These are phyloP conservation scores for Xylaria cubensis DNA, from an alignment of 495 filamentous ascomycete species.

Conservation along the genomic window DNA sequence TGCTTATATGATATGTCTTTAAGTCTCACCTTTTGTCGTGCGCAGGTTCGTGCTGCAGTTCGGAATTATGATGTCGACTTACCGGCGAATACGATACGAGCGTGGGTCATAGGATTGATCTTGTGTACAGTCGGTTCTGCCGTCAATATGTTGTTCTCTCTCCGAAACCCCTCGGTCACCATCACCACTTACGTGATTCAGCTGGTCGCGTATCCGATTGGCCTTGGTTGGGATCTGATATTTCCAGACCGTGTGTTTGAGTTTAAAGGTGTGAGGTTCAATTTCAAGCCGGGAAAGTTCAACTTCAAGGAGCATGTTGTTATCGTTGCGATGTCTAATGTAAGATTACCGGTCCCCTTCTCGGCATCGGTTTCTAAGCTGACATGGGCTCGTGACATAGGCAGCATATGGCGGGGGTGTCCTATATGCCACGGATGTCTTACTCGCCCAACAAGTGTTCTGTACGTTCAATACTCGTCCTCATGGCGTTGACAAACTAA, in stretches of 20 bases:
- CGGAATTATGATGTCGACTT: slow-evolving; percentile 72
- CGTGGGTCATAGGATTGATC: slow-evolving; percentile 73
- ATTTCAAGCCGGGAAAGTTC: slow-evolving; percentile 73
- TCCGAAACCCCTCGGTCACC: slow-evolving; percentile 68
- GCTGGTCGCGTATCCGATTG: slow-evolving; percentile 72
- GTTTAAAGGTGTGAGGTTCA: slow-evolving; percentile 65
- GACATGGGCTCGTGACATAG: slow-evolving; percentile 22
- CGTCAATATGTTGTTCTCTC: slow-evolving; percentile 73
- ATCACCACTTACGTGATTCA: slow-evolving; percentile 74
- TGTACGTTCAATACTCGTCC: slow-evolving; percentile 28
- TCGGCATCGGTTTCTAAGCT: not conserved
- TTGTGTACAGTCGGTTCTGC: slow-evolving; percentile 67
- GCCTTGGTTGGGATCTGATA: slow-evolving; percentile 61
- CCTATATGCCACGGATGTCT: slow-evolving; percentile 56
- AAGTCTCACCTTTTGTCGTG: slow-evolving; percentile 44
- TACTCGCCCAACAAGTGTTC: slow-evolving; percentile 55
- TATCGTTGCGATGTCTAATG: slow-evolving; percentile 76
- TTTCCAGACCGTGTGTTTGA: slow-evolving; percentile 64
- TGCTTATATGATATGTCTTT: slow-evolving; percentile 28
- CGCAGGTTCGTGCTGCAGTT: slow-evolving; percentile 65
- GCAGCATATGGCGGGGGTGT: slow-evolving; percentile 54
- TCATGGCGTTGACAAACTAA: not conserved
- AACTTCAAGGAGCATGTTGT: slow-evolving; percentile 83
- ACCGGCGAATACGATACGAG: slow-evolving; percentile 71
- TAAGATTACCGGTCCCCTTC: slow-evolving; percentile 34